phyloP scores from a whole-genome alignment of 192 early-diverging fungal species.

The Radiomyces spectabilis region DNA sequence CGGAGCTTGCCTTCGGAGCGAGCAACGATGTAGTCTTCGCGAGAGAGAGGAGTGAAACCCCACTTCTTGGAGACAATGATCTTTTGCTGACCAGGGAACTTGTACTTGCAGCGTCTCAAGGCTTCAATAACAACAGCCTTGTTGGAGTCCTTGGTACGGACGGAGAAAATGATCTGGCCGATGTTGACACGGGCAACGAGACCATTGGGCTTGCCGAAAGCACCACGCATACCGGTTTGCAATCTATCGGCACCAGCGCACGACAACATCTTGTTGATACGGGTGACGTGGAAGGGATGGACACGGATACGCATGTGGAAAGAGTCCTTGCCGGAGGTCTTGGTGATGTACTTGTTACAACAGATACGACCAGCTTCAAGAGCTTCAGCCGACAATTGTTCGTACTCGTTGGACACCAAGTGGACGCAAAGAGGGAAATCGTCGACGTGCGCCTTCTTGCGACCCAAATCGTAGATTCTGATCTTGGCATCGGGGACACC shows the following conservation, averaged over 20 bases:
- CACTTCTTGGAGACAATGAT: constrained; percentile 99
- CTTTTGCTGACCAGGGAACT: constrained; percentile 98
- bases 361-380: constrained; percentile 97
- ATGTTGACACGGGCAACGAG: constrained; percentile 96
- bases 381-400: constrained; percentile 98
- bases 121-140: constrained; percentile 87
- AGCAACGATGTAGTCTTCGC: constrained; percentile 79
- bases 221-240: constrained; percentile 99
- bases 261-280: constrained; percentile 99
- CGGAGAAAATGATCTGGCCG: constrained; percentile 94
- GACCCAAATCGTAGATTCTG: constrained; percentile 93
- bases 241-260: constrained; percentile 99
- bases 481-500: constrained; percentile 99
- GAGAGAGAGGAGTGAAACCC: constrained; percentile 98
- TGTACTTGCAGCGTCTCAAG: constrained; percentile 94
- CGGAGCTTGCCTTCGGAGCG: constrained; percentile 71
- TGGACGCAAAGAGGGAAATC: constrained; percentile 96
- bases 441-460: constrained; percentile 96
- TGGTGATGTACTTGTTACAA: constrained; percentile 98
- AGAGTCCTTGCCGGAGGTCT: constrained; percentile 94
- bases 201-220: constrained; percentile 95
- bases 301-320: constrained; percentile 99
- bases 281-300: constrained; percentile 97
- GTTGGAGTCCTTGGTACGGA: constrained; percentile 93
- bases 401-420: constrained; percentile 93